Percentiles rank a stretch among this genome's conserved stretches.
phyloP scores from a whole-genome alignment of 2,329 filamentous ascomycete genomes.

The Aspergillus brunneoviolaceus region DNA sequence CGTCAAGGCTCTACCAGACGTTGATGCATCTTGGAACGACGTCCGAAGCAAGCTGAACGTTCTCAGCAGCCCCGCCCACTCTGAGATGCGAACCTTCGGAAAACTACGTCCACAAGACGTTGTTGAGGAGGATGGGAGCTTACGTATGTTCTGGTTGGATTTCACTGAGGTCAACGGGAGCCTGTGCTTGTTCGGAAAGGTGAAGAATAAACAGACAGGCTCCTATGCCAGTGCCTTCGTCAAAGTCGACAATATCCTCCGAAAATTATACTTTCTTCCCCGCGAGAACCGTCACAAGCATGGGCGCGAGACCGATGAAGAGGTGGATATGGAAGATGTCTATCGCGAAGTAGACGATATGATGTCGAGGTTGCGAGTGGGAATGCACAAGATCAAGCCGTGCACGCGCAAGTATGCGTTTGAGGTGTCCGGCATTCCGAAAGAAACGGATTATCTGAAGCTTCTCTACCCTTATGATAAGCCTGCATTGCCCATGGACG shows the following conservation, averaged over 20 bases:
- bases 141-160: conserved; percentile 96
- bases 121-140: conserved; percentile 88
- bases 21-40: conserved; percentile 86
- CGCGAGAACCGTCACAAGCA: conserved; percentile 61
- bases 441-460: conserved; percentile 88
- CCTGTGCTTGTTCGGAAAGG: conserved; percentile 92
- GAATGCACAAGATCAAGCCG: conserved; percentile 89
- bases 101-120: conserved; percentile 82
- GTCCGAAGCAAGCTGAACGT: conserved; percentile 85
- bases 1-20: conserved; percentile 56
- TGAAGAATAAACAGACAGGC: conserved; percentile 80
- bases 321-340: conserved; percentile 83
- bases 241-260: conserved; percentile 90
- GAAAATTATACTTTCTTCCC: conserved; percentile 91
- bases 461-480: conserved; percentile 94
- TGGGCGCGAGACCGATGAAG: conserved; percentile 70
- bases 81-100: conserved; percentile 64
- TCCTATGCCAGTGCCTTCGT: conserved; percentile 88
- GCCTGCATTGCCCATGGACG: conserved; percentile 66
- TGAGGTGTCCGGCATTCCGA: conserved; percentile 81
- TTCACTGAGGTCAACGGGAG: conserved; percentile 91
- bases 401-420: conserved; percentile 93
- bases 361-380: conserved; percentile 83
- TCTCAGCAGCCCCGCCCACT: conserved; percentile 66
- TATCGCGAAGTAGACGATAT: conserved; percentile 84